A percentile compares a stretch with the other conserved stretches of the same genome.
phyloP scores from a whole-genome alignment of 2,329 filamentous ascomycete genomes.

The Zasmidium cellare region DNA sequence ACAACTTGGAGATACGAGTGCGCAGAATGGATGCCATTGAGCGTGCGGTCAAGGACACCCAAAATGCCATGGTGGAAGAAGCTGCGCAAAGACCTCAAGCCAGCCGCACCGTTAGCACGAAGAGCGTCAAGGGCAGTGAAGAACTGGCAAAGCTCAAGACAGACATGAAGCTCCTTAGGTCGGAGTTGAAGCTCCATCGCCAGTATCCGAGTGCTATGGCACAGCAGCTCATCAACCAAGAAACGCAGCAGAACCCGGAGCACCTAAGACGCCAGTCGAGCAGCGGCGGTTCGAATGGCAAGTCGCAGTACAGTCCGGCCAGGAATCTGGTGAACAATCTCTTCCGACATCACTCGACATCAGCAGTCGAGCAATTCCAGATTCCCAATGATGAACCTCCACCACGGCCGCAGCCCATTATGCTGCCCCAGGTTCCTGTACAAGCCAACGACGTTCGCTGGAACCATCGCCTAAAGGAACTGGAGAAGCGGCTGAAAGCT shows the following conservation, averaged over 20 bases:
- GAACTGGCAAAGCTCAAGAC: constrained; percentile 61
- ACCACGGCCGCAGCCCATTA: constrained; percentile 49
- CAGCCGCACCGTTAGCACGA: constrained; percentile 39
- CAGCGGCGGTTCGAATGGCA: constrained; percentile 14
- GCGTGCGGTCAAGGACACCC: constrained; percentile 68
- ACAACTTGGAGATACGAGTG: constrained; percentile 72
- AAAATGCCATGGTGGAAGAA: constrained; percentile 39
- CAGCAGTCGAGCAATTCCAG: constrained; percentile 47
- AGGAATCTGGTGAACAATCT: constrained; percentile 52
- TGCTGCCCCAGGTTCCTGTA: constrained; percentile 35
- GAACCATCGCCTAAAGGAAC: constrained; percentile 80
- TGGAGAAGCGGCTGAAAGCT: constrained; percentile 84
- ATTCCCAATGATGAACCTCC: constrained; percentile 13
- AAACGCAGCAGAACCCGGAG: constrained; percentile 25
- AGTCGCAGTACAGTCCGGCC: constrained; percentile 31
- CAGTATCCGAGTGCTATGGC: constrained; percentile 38
- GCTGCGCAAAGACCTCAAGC: constrained; percentile 23
- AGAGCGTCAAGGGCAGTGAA: constrained; percentile 43
- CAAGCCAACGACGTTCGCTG: constrained; percentile 69
- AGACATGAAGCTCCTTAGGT: constrained; percentile 61
- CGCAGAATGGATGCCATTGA: constrained; percentile 90
- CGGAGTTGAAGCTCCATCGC: constrained; percentile 66
- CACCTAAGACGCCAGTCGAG: constrained; percentile 22
- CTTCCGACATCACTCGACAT: constrained; percentile 56
- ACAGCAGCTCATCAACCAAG: constrained; percentile 34